Base-by-base conservation (phyloP, 2,329 filamentous ascomycete genomes). In the Coniochaeta sp. region DNA sequence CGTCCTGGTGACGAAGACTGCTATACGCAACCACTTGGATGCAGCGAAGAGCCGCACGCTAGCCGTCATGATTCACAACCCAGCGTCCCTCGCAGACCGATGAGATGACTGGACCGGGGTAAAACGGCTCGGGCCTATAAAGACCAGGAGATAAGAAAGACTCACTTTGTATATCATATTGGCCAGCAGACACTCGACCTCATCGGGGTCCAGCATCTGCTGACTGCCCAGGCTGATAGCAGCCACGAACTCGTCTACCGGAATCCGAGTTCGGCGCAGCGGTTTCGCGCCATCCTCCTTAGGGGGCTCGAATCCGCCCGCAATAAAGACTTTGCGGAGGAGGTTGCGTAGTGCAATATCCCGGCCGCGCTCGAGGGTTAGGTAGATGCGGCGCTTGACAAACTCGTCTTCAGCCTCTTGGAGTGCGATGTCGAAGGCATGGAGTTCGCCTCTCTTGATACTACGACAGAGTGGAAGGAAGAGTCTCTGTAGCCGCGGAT, bases 101-200 rank as follows among this genome's bases (percentile, higher is more conserved):
- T 38, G 24, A 31, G 22, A n/a, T 52, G 47, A 52, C 24, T 28
- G 26, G 24, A 52, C 14, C 11, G 47, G 47, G 47, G 19, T 47
- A 47, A 26, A 24, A 47, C 43, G 19, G 43, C 8, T 12, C 43
- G 43, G 19, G 43, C 22, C 43, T 47, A 26, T 26, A 24, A 47
- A 22, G 12, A 26, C 5, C 16, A n/a, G 17, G 12, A 52, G 19
- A n/a, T 3, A 17, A 17, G 26, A 24, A 47, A 24, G 60, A 67
- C 67, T 67, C 57, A 96, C 93, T 86, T 98, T 99, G 80, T 98
- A 99, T 63, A 99, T 96, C 84, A 97, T 90, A 72, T 97, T 98
- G 31, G 95, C 91, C 69, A 99, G 72, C 67, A 97, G 77, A 73
- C 95, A 99, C 74, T 99, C 96, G 4, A 98, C 93, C 74, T 99